Percentiles rank a stretch among this genome's conserved stretches.
Evolutionary conservation across 306 rosid species (phyloP).

Genomic region (Vigna nakashimae): DNA sequence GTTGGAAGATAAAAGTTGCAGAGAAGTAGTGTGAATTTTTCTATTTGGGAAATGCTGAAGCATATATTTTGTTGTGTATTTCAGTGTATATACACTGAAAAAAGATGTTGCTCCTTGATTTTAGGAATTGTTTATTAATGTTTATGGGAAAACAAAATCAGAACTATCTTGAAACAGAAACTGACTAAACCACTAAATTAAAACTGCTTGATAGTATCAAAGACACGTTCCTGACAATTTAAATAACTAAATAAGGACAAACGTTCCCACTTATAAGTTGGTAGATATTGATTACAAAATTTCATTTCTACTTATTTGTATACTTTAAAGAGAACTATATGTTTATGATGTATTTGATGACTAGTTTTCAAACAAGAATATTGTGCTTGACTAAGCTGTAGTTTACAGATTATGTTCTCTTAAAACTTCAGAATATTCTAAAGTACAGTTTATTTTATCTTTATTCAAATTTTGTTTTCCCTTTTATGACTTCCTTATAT

Average conservation of each 20-base stretch:
- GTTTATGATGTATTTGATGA: slow-evolving; percentile 29
- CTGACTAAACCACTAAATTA: not conserved
- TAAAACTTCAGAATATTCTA: slow-evolving; percentile 22
- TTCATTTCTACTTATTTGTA: slow-evolving; percentile 27
- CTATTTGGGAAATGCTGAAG: not conserved
- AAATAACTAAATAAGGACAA: no score
- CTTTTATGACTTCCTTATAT: slow-evolving; percentile 26
- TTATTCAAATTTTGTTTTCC: slow-evolving; percentile 20
- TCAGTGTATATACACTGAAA: not conserved
- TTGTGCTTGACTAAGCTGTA: not conserved
- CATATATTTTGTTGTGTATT: not conserved
- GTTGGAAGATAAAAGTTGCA: not conserved
- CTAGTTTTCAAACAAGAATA: slow-evolving; percentile 3
- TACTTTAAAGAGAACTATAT: slow-evolving; percentile 17
- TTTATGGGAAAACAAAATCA: not conserved
- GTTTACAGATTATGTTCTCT: not conserved
- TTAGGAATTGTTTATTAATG: not conserved
- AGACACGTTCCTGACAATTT: not conserved
- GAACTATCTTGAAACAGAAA: not conserved
- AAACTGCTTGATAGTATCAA: no score
- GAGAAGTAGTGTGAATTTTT: not conserved
- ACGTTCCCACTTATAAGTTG: slow-evolving; percentile 17
- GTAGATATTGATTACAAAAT: slow-evolving; percentile 26
- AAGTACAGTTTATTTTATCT: slow-evolving; percentile 30
- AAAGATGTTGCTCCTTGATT: not conserved